Percentiles rank a stretch among this genome's conserved stretches.
These are phyloP conservation scores for Candida pseudofarinosa DNA, from an alignment of 805 yeast genomes.

Conservation along the genomic window DNA sequence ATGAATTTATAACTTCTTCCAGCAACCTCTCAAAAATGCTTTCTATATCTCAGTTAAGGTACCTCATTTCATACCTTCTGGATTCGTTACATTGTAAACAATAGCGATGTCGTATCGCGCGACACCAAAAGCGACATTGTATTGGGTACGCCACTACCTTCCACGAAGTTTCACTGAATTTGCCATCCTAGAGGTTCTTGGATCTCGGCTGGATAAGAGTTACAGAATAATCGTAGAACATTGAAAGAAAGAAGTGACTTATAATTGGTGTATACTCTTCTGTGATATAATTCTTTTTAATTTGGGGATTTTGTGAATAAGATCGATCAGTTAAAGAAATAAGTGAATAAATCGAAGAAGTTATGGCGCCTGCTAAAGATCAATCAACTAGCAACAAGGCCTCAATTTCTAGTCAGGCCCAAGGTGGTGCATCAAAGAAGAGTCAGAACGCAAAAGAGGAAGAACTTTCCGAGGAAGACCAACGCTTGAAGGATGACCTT, in stretches of 20 bases:
- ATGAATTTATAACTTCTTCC: not conserved
- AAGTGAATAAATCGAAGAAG: not conserved
- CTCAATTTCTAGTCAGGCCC: constrained; percentile 12
- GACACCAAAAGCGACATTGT: not conserved
- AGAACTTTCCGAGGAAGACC: constrained; percentile 91
- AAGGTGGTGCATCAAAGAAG: constrained; percentile 16
- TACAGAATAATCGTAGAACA: not conserved
- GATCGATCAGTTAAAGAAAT: not conserved
- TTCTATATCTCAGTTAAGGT: constrained; percentile 22
- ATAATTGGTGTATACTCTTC: not conserved
- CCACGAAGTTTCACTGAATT: not conserved
- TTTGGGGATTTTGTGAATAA: not conserved
- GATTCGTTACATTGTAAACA: not conserved
- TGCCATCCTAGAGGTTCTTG: not conserved
- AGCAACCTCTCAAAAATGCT: constrained; percentile 45
- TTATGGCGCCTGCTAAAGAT: constrained; percentile 37
- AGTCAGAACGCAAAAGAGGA: constrained; percentile 48
- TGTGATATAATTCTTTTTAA: not conserved
- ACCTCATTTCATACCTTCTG: not conserved
- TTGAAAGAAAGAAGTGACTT: not conserved
- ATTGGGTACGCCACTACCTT: not conserved
- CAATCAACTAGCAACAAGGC: constrained; percentile 12
- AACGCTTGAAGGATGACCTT: constrained; percentile 77
- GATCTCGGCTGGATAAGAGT: not conserved
- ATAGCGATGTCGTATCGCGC: not conserved